phyloP scores from a whole-genome alignment of 179 eudicot genomes.

The Heliamphora ciliata region DNA sequence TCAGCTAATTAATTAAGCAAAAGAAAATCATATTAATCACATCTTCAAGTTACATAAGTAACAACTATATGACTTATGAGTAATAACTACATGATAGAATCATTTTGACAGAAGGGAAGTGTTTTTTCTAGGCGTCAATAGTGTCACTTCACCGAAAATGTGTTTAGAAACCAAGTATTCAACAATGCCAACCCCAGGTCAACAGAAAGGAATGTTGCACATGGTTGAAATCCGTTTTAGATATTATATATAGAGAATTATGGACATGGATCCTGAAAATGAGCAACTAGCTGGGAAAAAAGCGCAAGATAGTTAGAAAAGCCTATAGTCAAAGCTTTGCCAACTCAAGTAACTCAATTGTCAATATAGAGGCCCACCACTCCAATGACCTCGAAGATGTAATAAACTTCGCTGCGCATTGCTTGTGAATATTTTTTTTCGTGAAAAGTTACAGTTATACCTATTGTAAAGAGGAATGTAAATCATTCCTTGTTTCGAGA shows the following conservation, averaged over 20 bases:
- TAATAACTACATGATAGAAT: neutral
- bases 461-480: neutral
- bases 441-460: neutral
- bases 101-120: neutral
- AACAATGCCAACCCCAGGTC: neutral
- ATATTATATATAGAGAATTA: neutral
- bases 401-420: no score
- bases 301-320: neutral
- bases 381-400: neutral
- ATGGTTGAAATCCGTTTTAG: no score
- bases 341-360: neutral
- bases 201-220: no score
- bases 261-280: neutral
- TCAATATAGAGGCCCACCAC: neutral
- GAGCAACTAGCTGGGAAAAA: neutral
- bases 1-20: no score
- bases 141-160: neutral
- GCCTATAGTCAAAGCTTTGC: neutral
- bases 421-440: no score
- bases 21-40: no score
- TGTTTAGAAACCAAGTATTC: conserved; percentile 3
- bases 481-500: neutral
- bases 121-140: neutral
- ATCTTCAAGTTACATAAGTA: no score
- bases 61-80: no score